Evolutionary conservation across 441 rosid species (phyloP).

Genomic region (Populus trichocarpa): DNA sequence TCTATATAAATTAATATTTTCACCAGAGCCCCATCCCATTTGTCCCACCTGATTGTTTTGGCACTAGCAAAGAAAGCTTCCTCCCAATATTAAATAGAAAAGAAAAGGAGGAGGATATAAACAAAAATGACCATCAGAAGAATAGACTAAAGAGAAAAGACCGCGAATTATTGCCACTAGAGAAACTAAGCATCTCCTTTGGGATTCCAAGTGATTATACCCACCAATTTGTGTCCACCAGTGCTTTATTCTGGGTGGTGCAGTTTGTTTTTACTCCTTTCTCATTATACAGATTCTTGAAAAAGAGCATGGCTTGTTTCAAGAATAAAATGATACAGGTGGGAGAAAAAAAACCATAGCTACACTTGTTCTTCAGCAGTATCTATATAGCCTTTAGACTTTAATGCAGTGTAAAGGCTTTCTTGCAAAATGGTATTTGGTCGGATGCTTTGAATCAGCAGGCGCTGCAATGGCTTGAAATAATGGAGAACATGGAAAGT

Average conservation of each 20-base stretch:
- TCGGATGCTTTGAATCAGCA: conserved; percentile 9
- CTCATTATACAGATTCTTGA: conserved; percentile 21
- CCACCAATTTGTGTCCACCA: conserved; percentile 20
- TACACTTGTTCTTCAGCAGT: not conserved
- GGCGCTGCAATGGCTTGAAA: not conserved
- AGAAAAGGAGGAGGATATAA: too few relatives aligned
- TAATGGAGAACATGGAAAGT: not conserved
- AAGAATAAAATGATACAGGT: not conserved
- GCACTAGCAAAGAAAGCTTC: not conserved
- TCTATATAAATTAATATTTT: too few relatives aligned
- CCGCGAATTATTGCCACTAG: conserved; percentile 21
- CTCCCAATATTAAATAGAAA: too few relatives aligned
- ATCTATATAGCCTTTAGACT: not conserved
- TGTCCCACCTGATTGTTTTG: not conserved
- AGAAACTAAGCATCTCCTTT: conserved; percentile 17
- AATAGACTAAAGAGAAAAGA: not conserved
- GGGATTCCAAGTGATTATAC: not conserved
- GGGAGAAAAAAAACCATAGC: not conserved
- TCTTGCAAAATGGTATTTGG: not conserved
- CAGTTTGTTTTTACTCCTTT: not conserved
- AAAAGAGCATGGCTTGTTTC: conserved; percentile 7
- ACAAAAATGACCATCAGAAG: not conserved
- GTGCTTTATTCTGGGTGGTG: not conserved
- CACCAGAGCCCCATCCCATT: too few relatives aligned
- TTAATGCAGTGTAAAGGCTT: not conserved